A percentile compares a stretch with the other conserved stretches of the same genome.
These are phyloP conservation scores for Jackrogersella multiformis DNA, from an alignment of 495 filamentous ascomycete species.

Conservation along the genomic window DNA sequence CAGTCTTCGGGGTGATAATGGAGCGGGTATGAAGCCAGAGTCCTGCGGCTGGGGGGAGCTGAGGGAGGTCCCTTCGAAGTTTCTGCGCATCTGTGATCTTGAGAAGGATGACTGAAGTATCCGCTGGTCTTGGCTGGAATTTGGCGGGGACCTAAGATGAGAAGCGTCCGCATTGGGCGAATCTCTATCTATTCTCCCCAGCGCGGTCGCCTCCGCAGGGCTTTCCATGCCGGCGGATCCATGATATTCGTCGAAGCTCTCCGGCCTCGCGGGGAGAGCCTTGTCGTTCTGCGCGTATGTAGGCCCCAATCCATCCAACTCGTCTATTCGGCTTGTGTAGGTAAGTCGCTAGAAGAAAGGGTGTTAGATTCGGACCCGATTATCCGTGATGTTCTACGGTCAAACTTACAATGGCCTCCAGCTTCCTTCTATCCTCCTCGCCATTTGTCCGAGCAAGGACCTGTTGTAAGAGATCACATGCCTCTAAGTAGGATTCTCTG, in stretches of 20 bases:
- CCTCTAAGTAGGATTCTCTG: constrained; percentile 90
- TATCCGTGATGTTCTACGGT: background rate
- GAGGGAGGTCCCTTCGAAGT: constrained; percentile 48
- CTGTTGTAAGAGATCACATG: constrained; percentile 83
- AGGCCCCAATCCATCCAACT: constrained; percentile 76
- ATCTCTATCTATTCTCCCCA: constrained; percentile 54
- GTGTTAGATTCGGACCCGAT: constrained; percentile 10
- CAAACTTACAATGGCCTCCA: constrained; percentile 88
- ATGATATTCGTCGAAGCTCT: constrained; percentile 69
- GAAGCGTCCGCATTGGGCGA: constrained; percentile 35
- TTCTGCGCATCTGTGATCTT: constrained; percentile 51
- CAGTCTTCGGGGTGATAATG: constrained; percentile 68
- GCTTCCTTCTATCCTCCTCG: constrained; percentile 84
- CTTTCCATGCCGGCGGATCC: constrained; percentile 63
- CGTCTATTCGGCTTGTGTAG: constrained; percentile 86
- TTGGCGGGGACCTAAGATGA: constrained; percentile 40
- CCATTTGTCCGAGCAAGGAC: constrained; percentile 86
- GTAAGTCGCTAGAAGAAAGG: constrained; percentile 72
- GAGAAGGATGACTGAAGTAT: constrained; percentile 60
- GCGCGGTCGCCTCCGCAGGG: constrained; percentile 55
- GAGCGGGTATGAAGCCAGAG: constrained; percentile 68
- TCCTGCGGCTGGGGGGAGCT: constrained; percentile 56
- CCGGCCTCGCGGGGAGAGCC: constrained; percentile 79
- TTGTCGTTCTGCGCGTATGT: constrained; percentile 68
- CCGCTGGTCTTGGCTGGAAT: constrained; percentile 24